Conservation (phyloP, 257 asterid genomes). For the Primulina tabacum region DNA sequence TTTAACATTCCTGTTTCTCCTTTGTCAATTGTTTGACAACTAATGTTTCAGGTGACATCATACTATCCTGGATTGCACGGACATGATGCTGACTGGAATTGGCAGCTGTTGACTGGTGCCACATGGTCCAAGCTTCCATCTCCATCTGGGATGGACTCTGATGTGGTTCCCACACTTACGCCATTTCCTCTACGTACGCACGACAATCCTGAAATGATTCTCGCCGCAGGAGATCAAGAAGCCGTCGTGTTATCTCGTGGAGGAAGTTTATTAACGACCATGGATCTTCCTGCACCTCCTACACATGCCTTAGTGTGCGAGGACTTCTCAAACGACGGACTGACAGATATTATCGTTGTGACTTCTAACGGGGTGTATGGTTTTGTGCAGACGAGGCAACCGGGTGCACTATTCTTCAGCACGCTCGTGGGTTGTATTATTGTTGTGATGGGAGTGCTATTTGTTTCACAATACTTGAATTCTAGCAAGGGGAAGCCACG, state of each 20-base stretch:
- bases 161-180: conserved; percentile 78
- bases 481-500: conserved; percentile 83
- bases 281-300: conserved; percentile 89
- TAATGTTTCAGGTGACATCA: conserved; percentile 70
- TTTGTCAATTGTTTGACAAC: neutral
- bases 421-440: conserved; percentile 93
- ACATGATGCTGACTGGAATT: conserved; percentile 85
- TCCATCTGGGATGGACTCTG: conserved; percentile 73
- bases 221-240: conserved; percentile 96
- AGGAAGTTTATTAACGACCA: conserved; percentile 56
- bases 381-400: conserved; percentile 95
- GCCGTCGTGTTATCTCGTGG: conserved; percentile 81
- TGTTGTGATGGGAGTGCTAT: conserved; percentile 84
- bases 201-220: conserved; percentile 71
- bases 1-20: neutral
- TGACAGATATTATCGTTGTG: conserved; percentile 75
- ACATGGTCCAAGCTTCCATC: conserved; percentile 96
- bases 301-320: conserved; percentile 71
- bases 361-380: conserved; percentile 85
- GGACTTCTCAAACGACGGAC: conserved; percentile 88
- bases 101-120: conserved; percentile 88
- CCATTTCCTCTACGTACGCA: conserved; percentile 68
- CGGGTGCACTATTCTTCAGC: conserved; percentile 96
- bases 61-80: conserved; percentile 91
- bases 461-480: conserved; percentile 76